These are phyloP conservation scores for Wickerhamomyces subpelliculosus DNA, from an alignment of 805 yeast species.

Conservation along the genomic window DNA sequence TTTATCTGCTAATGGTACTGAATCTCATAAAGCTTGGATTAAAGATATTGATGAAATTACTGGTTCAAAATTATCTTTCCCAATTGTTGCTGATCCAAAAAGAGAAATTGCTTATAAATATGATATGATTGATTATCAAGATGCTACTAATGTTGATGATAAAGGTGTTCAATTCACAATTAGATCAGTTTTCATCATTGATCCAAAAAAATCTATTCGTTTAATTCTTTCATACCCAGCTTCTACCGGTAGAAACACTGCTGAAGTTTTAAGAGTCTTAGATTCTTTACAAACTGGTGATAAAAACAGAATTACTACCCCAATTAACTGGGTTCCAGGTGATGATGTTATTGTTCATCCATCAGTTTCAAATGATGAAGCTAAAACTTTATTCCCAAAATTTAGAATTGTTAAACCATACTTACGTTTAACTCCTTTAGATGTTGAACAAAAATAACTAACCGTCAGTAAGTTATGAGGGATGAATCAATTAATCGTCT, in stretches of 20 bases:
- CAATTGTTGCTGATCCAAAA: conserved; percentile 61
- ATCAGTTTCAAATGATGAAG: conserved; percentile 51
- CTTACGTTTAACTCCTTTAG: conserved; percentile 46
- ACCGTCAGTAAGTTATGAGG: not conserved
- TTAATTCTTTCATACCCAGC: conserved; percentile 64
- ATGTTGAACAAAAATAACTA: conserved; percentile 5
- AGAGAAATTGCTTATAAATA: conserved; percentile 53
- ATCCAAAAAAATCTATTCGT: conserved; percentile 57
- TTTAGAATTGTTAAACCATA: conserved; percentile 57
- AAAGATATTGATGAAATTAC: conserved; percentile 65
- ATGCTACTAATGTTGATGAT: conserved; percentile 58
- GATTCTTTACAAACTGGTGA: conserved; percentile 67
- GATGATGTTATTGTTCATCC: conserved; percentile 72
- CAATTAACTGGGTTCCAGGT: conserved; percentile 68
- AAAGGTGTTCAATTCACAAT: conserved; percentile 61
- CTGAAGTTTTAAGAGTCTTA: conserved; percentile 63
- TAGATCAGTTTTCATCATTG: conserved; percentile 67
- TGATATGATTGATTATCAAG: conserved; percentile 70
- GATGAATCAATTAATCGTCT: not conserved
- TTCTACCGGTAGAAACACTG: conserved; percentile 69
- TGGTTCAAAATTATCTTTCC: conserved; percentile 52
- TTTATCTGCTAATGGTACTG: conserved; percentile 56
- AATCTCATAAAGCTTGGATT: conserved; percentile 61
- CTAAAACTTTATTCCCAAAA: conserved; percentile 53
- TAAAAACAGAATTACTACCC: conserved; percentile 56